Evolutionary conservation across 768 basidiomycete genomes (phyloP).

Genomic region (Tephrocybe sp.): DNA sequence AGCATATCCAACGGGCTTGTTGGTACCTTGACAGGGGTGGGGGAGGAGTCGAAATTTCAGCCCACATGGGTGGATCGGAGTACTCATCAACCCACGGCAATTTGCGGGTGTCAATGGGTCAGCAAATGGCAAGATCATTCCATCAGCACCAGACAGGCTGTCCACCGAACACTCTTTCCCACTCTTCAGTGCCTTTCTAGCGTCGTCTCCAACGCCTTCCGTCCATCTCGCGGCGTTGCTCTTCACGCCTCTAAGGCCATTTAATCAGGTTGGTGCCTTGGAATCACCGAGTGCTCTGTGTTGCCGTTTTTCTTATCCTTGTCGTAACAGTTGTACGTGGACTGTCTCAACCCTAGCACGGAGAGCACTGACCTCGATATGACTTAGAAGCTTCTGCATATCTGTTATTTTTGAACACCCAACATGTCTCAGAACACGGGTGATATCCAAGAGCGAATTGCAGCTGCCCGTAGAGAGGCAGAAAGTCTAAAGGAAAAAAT

Average conservation of each 20-base stretch:
- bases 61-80: slow-evolving; percentile 12
- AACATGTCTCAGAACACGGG: slow-evolving; percentile 78
- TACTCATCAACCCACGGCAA: slow-evolving; percentile 17
- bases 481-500: slow-evolving; percentile 99
- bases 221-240: slow-evolving; percentile 12
- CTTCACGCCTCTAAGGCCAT: slow-evolving; percentile 5
- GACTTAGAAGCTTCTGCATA: not conserved
- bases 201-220: slow-evolving; percentile 24
- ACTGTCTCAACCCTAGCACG: not conserved
- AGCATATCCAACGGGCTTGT: too few relatives aligned
- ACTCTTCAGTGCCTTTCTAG: slow-evolving; percentile 21
- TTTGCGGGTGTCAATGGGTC: slow-evolving; percentile 22
- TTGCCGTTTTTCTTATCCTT: slow-evolving; percentile 2
- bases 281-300: not conserved
- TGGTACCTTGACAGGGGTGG: too few relatives aligned
- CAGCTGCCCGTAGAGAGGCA: slow-evolving; percentile 94
- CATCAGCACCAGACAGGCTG: slow-evolving; percentile 23
- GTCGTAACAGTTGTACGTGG: slow-evolving; percentile 16
- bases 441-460: slow-evolving; percentile 91
- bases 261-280: slow-evolving; percentile 4
- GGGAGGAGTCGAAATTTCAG: too few relatives aligned
- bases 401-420: slow-evolving; percentile 3
- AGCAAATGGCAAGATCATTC: slow-evolving; percentile 25
- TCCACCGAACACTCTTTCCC: slow-evolving; percentile 27
- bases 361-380: slow-evolving; percentile 1